phyloP scores from a whole-genome alignment of 2,329 filamentous ascomycete genomes.

The Ophiosphaerella herpotricha region DNA sequence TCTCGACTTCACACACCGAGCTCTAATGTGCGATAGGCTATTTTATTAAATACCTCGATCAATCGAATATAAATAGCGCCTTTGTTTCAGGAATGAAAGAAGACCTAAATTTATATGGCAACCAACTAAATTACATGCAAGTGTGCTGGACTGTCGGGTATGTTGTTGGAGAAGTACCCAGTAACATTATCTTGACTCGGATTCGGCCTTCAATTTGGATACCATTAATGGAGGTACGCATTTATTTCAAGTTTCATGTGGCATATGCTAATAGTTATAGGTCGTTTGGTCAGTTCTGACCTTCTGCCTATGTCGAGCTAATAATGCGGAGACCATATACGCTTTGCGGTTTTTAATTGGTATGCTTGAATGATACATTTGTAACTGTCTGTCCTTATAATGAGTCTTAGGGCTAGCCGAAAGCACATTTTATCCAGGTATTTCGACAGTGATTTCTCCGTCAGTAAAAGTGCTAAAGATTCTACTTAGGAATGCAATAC shows the following conservation, averaged over 20 bases:
- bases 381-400: not conserved
- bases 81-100: constrained; percentile 52
- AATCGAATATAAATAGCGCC: constrained; percentile 47
- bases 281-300: constrained; percentile 57
- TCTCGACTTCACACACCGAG: not conserved
- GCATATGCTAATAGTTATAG: constrained; percentile 22
- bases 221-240: constrained; percentile 50
- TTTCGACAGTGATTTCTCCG: constrained; percentile 22
- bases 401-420: constrained; percentile 49
- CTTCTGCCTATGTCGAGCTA: constrained; percentile 49
- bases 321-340: constrained; percentile 52
- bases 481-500: constrained; percentile 58
- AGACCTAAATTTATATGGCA: constrained; percentile 57
- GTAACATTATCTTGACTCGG: constrained; percentile 57
- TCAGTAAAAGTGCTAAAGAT: not conserved
- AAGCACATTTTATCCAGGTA: constrained; percentile 58
- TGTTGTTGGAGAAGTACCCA: constrained; percentile 58
- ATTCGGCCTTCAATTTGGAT: constrained; percentile 56
- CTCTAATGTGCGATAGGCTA: constrained; percentile 44
- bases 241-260: too few relatives aligned
- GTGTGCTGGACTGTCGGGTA: constrained; percentile 66
- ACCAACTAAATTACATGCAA: constrained; percentile 61
- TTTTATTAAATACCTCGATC: constrained; percentile 57
- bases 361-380: not conserved
- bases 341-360: constrained; percentile 57